Conservation (phyloP, 257 asterid species). For the Vinca minor region DNA sequence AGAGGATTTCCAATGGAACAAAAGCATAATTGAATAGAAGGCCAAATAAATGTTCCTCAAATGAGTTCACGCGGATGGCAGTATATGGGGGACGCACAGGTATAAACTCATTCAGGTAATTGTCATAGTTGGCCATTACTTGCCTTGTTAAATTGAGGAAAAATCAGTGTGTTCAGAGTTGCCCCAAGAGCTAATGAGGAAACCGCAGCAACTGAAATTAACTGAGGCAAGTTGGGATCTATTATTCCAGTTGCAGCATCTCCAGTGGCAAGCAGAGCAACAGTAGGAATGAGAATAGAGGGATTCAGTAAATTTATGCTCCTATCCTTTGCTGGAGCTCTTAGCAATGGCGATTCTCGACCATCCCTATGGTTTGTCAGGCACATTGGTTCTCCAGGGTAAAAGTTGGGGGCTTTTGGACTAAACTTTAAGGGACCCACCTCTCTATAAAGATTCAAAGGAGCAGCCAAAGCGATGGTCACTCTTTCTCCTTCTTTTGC, state of each 20-base stretch:
- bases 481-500: constrained; percentile 94
- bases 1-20: neutral
- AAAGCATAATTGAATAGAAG: neutral
- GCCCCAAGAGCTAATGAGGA: constrained; percentile 72
- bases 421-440: constrained; percentile 78
- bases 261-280: constrained; percentile 66
- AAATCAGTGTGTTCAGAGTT: constrained; percentile 51
- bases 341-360: constrained; percentile 63
- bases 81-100: neutral
- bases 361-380: constrained; percentile 82
- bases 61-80: neutral
- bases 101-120: neutral
- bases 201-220: constrained; percentile 57
- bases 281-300: constrained; percentile 57
- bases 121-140: neutral
- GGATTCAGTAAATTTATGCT: constrained; percentile 51
- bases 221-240: constrained; percentile 81
- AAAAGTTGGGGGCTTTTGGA: constrained; percentile 65
- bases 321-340: constrained; percentile 68
- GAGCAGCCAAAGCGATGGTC: constrained; percentile 85
- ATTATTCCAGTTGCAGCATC: constrained; percentile 89
- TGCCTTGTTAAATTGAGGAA: constrained; percentile 66
- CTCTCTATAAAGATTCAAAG: constrained; percentile 50
- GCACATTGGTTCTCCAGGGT: constrained; percentile 90
- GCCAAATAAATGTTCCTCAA: neutral